Percentiles rank a stretch among this genome's conserved stretches.
Evolutionary conservation across 2,329 filamentous ascomycete genomes (phyloP).

Genomic region (Verticillium tricorpus): DNA sequence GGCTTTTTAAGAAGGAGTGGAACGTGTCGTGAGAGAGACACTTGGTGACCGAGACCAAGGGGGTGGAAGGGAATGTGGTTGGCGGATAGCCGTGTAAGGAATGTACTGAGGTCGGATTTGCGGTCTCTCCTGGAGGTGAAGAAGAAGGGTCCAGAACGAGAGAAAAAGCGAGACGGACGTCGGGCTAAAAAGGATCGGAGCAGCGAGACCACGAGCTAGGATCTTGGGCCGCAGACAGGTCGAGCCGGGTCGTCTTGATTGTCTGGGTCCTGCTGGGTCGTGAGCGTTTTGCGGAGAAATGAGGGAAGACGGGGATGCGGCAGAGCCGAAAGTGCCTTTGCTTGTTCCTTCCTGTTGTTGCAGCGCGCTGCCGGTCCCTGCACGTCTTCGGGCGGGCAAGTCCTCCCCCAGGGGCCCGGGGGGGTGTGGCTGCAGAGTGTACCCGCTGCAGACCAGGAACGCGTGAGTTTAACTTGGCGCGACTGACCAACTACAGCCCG

Average conservation of each 20-base stretch:
- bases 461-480: background rate
- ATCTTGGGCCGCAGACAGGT: background rate
- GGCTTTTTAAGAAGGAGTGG: conserved; percentile 13
- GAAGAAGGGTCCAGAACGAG: conserved; percentile 6
- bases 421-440: background rate
- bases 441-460: conserved; percentile 4
- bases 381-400: background rate
- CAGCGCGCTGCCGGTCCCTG: background rate
- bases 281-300: background rate
- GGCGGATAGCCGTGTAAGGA: conserved; percentile 1
- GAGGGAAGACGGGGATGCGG: background rate
- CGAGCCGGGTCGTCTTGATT: background rate
- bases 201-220: background rate
- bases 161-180: conserved; percentile 5
- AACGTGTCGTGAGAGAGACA: conserved; percentile 12
- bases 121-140: conserved; percentile 4
- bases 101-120: conserved; percentile 4
- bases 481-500: background rate
- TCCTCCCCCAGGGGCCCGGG: background rate
- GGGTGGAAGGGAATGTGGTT: conserved; percentile 6
- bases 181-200: conserved; percentile 4
- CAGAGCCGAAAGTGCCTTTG: background rate
- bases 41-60: conserved; percentile 9
- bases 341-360: background rate
- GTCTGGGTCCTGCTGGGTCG: background rate